phyloP scores from a whole-genome alignment of 1,139 yeast species.

The Diutina pseudorugosa region DNA sequence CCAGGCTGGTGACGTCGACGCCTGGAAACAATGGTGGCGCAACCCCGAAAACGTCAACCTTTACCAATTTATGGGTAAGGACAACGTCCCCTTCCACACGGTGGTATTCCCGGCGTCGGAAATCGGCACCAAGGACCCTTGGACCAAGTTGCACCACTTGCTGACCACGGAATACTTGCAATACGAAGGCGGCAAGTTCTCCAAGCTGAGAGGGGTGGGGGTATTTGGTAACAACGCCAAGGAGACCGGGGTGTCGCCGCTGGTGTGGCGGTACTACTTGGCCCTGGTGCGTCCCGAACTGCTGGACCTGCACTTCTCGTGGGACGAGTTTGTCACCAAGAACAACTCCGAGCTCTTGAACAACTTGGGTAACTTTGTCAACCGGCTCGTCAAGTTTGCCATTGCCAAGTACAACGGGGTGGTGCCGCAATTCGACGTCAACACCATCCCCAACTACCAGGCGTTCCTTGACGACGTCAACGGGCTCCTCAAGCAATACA shows the following conservation, averaged over 20 bases:
- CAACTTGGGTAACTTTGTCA: conserved; percentile 92
- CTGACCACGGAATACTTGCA: conserved; percentile 94
- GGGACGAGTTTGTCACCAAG: conserved; percentile 91
- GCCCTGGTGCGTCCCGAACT: conserved; percentile 90
- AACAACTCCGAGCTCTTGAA: conserved; percentile 90
- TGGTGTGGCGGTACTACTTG: conserved; percentile 96
- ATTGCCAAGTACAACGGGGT: conserved; percentile 88
- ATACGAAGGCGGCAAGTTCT: conserved; percentile 95
- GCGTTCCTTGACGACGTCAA: conserved; percentile 48
- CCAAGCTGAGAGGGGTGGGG: conserved; percentile 93
- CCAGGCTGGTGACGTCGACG: conserved; percentile 31
- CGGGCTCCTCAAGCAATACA: conserved; percentile 45
- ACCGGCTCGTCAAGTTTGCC: conserved; percentile 83
- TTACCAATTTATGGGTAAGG: conserved; percentile 98
- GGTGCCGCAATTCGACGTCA: conserved; percentile 49
- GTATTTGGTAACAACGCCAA: conserved; percentile 97
- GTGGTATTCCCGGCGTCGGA: conserved; percentile 93
- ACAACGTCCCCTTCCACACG: conserved; percentile 96
- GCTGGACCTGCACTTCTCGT: conserved; percentile 91
- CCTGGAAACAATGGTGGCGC: conserved; percentile 76
- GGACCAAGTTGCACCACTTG: conserved; percentile 88
- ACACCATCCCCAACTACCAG: conserved; percentile 36
- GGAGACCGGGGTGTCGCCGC: conserved; percentile 80
- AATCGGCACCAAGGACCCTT: conserved; percentile 74
- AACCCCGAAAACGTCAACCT: conserved; percentile 72